Base-by-base conservation (phyloP, 768 basidiomycete species). In the Porpolomopsis calyptriformis region DNA sequence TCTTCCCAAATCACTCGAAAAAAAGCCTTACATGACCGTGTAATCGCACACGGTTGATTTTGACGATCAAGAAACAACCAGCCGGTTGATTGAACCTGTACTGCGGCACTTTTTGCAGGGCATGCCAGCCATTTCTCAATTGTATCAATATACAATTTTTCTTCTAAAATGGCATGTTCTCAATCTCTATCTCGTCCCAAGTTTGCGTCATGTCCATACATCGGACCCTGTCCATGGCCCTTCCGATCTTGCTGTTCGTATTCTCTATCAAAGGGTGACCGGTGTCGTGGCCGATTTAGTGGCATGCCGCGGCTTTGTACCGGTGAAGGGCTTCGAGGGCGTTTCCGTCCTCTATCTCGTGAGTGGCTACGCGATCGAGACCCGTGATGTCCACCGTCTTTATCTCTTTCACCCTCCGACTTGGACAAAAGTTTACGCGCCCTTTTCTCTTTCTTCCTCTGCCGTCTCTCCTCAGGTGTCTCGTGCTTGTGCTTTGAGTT, bases 381-480 rank as follows among this genome's bases (percentile, higher is more conserved):
- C 43, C 56, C 49, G 35, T 57, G 60, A 10, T 39, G 56, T n/a
- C 64, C 45, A 87, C 55, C n/a, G 72, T 73, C 58, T 87, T 80
- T 4, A 85, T 83, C 14, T 72, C 84, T 53, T 66, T 73, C 56
- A 82, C 56, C 0, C 10, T 74, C 76, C 14, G 82, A 82, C 54
- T 78, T 82, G 23, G 49, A 57, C 48, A 62, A 58, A 20, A 54
- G 57, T 52, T 80, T 81, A 52, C 67, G 70, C 39, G 66, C 65
- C 57, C 75, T 88, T 60, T 76, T 85, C 62, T 76, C 78, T 54
- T 71, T 77, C 63, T 80, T 91, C 47, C 86, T 66, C 3, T 74
- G 81, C 20, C 69, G 74, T 35, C 82, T 78, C 64, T 89, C 89
- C 57, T 85, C 86, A 4, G 79, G 82, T 2, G 82, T 86, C 60